A percentile compares a stretch with the other conserved stretches of the same genome.
Conservation (phyloP, 2,329 filamentous ascomycete genomes). For the Aspergillus ibericus region DNA sequence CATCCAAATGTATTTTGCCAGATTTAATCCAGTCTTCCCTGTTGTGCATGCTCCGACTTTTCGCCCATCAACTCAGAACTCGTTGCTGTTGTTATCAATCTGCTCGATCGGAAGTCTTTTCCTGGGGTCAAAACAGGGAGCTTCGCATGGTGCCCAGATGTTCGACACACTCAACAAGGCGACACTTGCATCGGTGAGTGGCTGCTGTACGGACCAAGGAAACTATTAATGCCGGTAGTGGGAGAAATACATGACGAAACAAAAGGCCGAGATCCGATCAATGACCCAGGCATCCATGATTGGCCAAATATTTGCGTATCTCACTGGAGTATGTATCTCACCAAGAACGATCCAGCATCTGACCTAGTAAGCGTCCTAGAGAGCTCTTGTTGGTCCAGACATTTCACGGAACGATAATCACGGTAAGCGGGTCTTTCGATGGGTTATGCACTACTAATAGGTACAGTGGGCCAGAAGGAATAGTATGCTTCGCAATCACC, state of each 20-base stretch:
- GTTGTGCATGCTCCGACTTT: constrained; percentile 5
- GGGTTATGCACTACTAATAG: constrained; percentile 8
- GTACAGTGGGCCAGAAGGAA: constrained; percentile 10
- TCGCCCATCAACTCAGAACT: constrained; percentile 25
- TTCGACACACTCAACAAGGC: constrained; percentile 28
- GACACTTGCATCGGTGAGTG: constrained; percentile 1
- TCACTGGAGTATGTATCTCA: not conserved
- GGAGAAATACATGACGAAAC: not conserved
- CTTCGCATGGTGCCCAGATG: constrained; percentile 25
- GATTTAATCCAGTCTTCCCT: constrained; percentile 2
- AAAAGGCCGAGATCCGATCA: not conserved
- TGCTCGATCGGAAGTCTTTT: constrained; percentile 40
- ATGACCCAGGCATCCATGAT: constrained; percentile 10
- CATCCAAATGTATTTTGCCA: constrained; percentile 5
- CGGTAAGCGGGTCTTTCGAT: constrained; percentile 15
- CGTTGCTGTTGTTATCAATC: constrained; percentile 36
- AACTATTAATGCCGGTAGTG: not conserved
- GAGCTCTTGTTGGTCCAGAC: constrained; percentile 27
- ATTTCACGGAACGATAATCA: constrained; percentile 30
- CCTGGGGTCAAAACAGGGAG: constrained; percentile 31
- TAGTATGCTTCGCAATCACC: not conserved
- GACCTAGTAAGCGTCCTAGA: constrained; percentile 17
- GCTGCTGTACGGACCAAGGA: no score
- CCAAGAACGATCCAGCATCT: not conserved
- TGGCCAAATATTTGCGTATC: constrained; percentile 8